These are phyloP conservation scores for Metschnikowia baotianmanensis DNA, from an alignment of 805 yeast genomes.

Conservation along the genomic window DNA sequence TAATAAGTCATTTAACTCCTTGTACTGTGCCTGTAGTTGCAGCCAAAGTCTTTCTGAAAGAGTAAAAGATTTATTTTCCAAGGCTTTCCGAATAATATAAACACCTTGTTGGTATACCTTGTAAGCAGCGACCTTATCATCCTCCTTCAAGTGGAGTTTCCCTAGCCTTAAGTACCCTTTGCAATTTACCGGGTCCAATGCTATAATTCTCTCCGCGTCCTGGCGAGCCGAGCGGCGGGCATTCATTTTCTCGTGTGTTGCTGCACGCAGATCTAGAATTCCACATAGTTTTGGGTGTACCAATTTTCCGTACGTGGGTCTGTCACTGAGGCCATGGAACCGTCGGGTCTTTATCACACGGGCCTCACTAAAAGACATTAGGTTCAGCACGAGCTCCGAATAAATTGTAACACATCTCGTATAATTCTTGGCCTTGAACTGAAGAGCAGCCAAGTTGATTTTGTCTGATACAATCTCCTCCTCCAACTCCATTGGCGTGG, in stretches of 20 bases:
- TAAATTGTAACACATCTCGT: constrained; percentile 28
- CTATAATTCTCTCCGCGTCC: constrained; percentile 36
- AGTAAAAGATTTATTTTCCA: constrained; percentile 23
- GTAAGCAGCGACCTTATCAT: constrained; percentile 34
- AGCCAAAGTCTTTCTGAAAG: constrained; percentile 34
- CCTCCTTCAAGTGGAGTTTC: constrained; percentile 30
- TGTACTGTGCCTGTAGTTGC: constrained; percentile 25
- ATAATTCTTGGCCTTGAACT: constrained; percentile 31
- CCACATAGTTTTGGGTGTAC: constrained; percentile 38
- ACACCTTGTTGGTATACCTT: constrained; percentile 37
- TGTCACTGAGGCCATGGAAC: constrained; percentile 21
- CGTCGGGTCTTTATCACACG: constrained; percentile 18
- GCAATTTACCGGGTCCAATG: constrained; percentile 44
- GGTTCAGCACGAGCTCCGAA: constrained; percentile 22
- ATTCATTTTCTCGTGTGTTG: constrained; percentile 44
- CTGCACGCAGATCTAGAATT: constrained; percentile 47
- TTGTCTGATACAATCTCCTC: constrained; percentile 30
- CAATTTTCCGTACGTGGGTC: constrained; percentile 29
- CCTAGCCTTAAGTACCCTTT: constrained; percentile 49
- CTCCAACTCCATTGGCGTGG: constrained; percentile 18
- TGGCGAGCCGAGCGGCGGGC: constrained; percentile 28
- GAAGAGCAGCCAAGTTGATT: constrained; percentile 27
- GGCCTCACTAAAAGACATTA: constrained; percentile 18
- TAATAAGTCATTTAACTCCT: constrained; percentile 22
- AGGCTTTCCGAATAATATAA: constrained; percentile 32